Evolutionary conservation across 2,329 filamentous ascomycete genomes (phyloP).

Genomic region (Hymenoscyphus occultus): DNA sequence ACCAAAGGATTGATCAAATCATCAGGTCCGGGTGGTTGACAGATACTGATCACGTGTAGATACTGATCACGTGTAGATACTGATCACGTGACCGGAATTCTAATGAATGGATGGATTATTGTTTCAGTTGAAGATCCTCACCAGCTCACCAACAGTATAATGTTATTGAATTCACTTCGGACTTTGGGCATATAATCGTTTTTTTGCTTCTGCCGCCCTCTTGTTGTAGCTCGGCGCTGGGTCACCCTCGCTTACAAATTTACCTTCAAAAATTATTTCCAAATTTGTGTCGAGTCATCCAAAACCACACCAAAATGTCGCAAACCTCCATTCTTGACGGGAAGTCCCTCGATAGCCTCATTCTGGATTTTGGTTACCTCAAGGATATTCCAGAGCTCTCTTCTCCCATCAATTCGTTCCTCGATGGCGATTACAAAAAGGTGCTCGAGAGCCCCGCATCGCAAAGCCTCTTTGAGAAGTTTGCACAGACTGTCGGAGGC

Average conservation of each 20-base stretch:
- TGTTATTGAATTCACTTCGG: neutral
- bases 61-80: too few species aligned
- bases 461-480: conserved; percentile 28
- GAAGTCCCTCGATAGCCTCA: conserved; percentile 27
- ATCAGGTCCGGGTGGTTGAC: too few species aligned
- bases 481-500: conserved; percentile 23
- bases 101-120: too few species aligned
- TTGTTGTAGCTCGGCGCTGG: too few species aligned
- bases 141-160: too few species aligned
- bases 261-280: neutral
- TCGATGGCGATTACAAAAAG: conserved; percentile 34
- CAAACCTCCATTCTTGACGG: conserved; percentile 13
- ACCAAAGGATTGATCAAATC: too few species aligned
- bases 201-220: too few species aligned
- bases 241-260: conserved; percentile 3
- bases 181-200: too few species aligned
- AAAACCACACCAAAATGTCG: conserved; percentile 24
- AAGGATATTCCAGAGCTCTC: conserved; percentile 28
- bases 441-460: conserved; percentile 31
- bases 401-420: conserved; percentile 28
- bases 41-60: too few species aligned
- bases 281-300: neutral
- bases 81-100: too few species aligned
- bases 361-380: conserved; percentile 31
- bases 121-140: too few species aligned